phyloP scores from a whole-genome alignment of 2,329 filamentous ascomycete genomes.

The Alternaria arbusti region DNA sequence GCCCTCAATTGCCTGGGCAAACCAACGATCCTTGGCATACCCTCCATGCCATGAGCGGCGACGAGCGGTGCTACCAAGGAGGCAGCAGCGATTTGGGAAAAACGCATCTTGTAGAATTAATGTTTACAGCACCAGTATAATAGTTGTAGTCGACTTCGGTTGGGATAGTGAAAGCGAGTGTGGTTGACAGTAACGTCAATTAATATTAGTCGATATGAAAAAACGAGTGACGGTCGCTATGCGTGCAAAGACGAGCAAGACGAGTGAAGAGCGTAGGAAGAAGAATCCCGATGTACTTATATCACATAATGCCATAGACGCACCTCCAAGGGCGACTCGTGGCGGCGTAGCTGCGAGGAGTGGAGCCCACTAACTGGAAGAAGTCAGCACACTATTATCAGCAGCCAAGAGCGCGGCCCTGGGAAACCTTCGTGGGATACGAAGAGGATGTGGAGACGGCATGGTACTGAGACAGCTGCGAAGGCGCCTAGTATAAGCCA shows the following conservation, averaged over 20 bases:
- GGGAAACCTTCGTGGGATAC: slow-evolving; percentile 20
- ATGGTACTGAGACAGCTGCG: neutral
- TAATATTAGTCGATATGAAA: slow-evolving; percentile 14
- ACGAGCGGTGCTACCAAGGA: slow-evolving; percentile 40
- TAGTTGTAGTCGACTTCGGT: neutral
- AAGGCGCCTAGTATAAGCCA: neutral
- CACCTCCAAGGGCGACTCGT: slow-evolving; percentile 19
- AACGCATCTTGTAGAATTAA: slow-evolving; percentile 33
- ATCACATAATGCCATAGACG: slow-evolving; percentile 9
- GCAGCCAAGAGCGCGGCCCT: slow-evolving; percentile 27
- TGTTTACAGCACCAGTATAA: neutral
- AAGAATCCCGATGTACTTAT: slow-evolving; percentile 28
- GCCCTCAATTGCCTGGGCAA: slow-evolving; percentile 37
- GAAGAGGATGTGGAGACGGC: slow-evolving; percentile 19
- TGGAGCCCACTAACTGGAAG: slow-evolving; percentile 16
- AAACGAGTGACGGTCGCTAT: slow-evolving; percentile 38
- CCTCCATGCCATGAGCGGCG: slow-evolving; percentile 38
- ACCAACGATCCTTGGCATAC: slow-evolving; percentile 43
- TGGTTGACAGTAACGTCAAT: slow-evolving; percentile 21
- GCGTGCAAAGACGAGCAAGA: slow-evolving; percentile 32
- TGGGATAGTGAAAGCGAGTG: slow-evolving; percentile 19
- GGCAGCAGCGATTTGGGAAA: slow-evolving; percentile 36
- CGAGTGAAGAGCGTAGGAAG: slow-evolving; percentile 16
- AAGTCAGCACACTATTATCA: slow-evolving; percentile 22
- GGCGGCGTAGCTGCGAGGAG: slow-evolving; percentile 28